phyloP scores from a whole-genome alignment of 371 early-diverging fungal genomes.

The Apophysomyces elegans region DNA sequence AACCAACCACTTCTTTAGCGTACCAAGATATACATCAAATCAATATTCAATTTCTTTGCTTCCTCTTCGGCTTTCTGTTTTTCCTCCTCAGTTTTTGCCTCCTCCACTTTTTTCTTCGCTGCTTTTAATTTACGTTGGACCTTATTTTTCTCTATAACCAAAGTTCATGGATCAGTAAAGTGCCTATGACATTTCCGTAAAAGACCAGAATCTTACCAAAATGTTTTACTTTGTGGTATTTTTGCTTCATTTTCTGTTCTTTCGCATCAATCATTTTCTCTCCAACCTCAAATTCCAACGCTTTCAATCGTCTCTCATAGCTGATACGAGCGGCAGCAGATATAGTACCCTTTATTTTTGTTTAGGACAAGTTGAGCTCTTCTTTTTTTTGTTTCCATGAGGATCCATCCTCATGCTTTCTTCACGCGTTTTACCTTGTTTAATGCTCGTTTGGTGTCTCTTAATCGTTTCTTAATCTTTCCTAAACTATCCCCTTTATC shows the following conservation, averaged over 20 bases:
- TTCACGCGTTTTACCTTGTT: conserved; percentile 14
- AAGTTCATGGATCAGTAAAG: too few species aligned
- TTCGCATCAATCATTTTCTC: conserved; percentile 41
- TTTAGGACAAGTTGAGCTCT: background rate
- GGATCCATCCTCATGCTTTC: too few species aligned
- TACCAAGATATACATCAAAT: conserved; percentile 32
- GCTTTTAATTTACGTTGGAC: conserved; percentile 33
- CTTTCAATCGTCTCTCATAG: conserved; percentile 35
- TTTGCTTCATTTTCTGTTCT: conserved; percentile 29
- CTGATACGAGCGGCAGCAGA: conserved; percentile 30
- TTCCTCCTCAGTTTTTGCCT: conserved; percentile 22
- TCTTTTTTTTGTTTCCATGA: background rate
- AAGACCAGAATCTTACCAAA: conserved; percentile 32
- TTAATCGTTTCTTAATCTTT: conserved; percentile 42
- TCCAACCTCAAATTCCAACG: conserved; percentile 37
- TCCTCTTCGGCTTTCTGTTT: conserved; percentile 20
- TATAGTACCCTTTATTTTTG: conserved; percentile 10
- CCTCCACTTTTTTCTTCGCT: conserved; percentile 21
- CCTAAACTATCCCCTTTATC: background rate
- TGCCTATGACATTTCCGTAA: too few species aligned
- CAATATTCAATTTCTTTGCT: conserved; percentile 25
- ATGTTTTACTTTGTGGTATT: conserved; percentile 43
- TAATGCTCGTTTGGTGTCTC: conserved; percentile 34
- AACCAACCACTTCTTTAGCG: background rate
- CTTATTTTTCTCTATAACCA: conserved; percentile 43